Conservation (phyloP, 129 eudicot genomes). For the carrot (Daucus carota) region DH1_v3.0 NC_030388.2:12177001-12177500, state of each 20-base stretch:
- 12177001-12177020: not conserved
- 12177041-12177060: not conserved
- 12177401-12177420: not conserved
- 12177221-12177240: too few species aligned
- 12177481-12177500: not conserved
- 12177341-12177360: not conserved
- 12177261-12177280: not conserved
- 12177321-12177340: not conserved
- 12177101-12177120: too few species aligned
- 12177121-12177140: not conserved
- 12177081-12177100: too few species aligned
- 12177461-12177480: not conserved
- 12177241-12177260: too few species aligned
- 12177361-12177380: not conserved
- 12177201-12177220: too few species aligned
- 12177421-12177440: slow-evolving; percentile 1
- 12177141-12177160: not conserved
- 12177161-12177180: not conserved
- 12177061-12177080: not conserved
- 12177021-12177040: not conserved
- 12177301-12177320: not conserved
- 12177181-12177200: not conserved
- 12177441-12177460: not conserved
- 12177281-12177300: not conserved
- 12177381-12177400: not conserved